phyloP scores from a whole-genome alignment of 192 early-diverging fungal species.

The Jimgerdemannia flammicorona region DNA sequence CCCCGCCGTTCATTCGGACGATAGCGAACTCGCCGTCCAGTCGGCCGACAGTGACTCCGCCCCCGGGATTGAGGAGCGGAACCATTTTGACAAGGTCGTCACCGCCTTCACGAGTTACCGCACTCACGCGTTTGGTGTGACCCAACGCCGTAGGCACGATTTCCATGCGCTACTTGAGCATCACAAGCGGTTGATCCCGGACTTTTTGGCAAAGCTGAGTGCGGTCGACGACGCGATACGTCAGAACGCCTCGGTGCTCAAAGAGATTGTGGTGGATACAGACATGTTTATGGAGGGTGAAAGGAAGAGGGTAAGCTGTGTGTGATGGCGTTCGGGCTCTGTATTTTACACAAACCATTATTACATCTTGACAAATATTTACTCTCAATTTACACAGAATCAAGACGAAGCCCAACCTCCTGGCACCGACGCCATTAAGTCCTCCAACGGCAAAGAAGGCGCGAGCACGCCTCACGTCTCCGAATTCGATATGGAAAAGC shows the following conservation, averaged over 20 bases:
- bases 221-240: slow-evolving; percentile 54
- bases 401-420: slow-evolving; percentile 29
- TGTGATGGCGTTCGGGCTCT: background rate
- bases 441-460: slow-evolving; percentile 9
- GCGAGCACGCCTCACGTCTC: slow-evolving; percentile 31
- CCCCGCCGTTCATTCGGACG: background rate
- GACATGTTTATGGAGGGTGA: slow-evolving; percentile 42
- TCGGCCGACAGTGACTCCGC: background rate
- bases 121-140: slow-evolving; percentile 49
- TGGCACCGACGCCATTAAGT: slow-evolving; percentile 21
- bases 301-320: background rate
- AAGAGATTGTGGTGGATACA: slow-evolving; percentile 43
- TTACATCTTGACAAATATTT: background rate
- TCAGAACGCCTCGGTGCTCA: slow-evolving; percentile 53
- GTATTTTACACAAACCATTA: background rate
- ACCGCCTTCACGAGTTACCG: slow-evolving; percentile 62
- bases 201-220: slow-evolving; percentile 61
- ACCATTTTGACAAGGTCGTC: slow-evolving; percentile 51
- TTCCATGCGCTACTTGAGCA: slow-evolving; percentile 57
- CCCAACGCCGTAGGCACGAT: slow-evolving; percentile 59
- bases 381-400: background rate
- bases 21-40: background rate
- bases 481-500: slow-evolving; percentile 85
- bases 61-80: slow-evolving; percentile 21
- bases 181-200: slow-evolving; percentile 55